Evolutionary conservation across 108 stramenopile species (phyloP), one percentile per base, ranked within the genome.

Genomic region (Skeletonema costatum): DNA sequence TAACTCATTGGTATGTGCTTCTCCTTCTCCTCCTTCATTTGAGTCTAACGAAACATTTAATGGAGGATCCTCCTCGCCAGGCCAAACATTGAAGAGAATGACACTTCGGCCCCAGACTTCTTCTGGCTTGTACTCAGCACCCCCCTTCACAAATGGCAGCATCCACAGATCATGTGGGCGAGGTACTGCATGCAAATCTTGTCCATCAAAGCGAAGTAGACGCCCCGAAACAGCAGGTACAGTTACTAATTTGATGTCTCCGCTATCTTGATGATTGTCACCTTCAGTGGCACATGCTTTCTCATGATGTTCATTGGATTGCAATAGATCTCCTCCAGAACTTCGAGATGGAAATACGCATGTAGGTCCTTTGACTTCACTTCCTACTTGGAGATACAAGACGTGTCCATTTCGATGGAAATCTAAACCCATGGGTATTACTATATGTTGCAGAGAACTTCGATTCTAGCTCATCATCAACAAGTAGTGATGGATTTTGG

Each of bases 51-150:
- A 80, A n/a, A 92, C 85, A 65, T 85, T 79, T n/a, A 81, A 60
- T 30, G 91, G 91, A 14, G 91, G 80, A 35, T 85, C 85, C 42
- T 81, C 82, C 17, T 70, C 67, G 1, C 44, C 70, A 12, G 81
- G 78, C 93, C 93, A 93, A 14, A 87, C 78, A 70, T 93, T 93
- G 87, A 93, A 93, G 36, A 93, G 70, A 25, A 93, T 76, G 12
- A 93, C 93, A 70, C 87, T 88, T 68, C 92, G 71, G 25, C 88
- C 92, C 84, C 79, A 93, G 25, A 76, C 51, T 60, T 86, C 79
- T 36, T 81, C 83, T 16, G 88, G 85, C 38, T 82, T 76, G 50
- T 65, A 87, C 5, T 73, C 41, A 16, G 86, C 64, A 11, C 84
- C 33, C 32, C 92, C 88, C 65, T 70, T 74, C 0, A 89, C 81